Evolutionary conservation across 2,329 filamentous ascomycete genomes (phyloP).

Genomic region (Botrytis pseudocinerea): DNA sequence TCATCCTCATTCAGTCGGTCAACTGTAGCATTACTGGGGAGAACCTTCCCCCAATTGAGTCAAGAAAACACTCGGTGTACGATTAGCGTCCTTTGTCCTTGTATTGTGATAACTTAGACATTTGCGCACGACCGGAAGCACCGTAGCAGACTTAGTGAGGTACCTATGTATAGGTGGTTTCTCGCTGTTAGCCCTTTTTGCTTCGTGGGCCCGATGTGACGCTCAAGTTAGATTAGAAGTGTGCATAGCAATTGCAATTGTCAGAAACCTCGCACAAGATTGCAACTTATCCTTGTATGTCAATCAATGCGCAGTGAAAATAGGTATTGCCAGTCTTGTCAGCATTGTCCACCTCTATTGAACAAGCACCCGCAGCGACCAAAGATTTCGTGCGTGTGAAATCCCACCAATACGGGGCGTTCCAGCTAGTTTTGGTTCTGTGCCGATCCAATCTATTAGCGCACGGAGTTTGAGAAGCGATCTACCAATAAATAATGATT

Average conservation of each 20-base stretch:
- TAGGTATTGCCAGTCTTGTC: too few species aligned
- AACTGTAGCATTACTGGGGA: not conserved
- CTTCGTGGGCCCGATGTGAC: not conserved
- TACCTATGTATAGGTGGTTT: not conserved
- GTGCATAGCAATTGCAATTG: not conserved
- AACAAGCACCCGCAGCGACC: not conserved
- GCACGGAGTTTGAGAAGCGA: not conserved
- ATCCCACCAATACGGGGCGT: not conserved
- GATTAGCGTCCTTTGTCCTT: not conserved
- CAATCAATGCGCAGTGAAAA: not conserved
- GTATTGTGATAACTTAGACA: not conserved
- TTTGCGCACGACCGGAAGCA: conserved; percentile 9
- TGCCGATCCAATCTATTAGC: not conserved
- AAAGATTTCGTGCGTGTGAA: not conserved
- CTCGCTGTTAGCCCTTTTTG: not conserved
- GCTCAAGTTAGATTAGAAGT: not conserved
- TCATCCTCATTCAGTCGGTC: not conserved
- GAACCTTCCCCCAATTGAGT: not conserved
- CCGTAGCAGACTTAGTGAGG: not conserved
- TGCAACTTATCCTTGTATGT: not conserved
- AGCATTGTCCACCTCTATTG: not conserved
- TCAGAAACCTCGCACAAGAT: not conserved
- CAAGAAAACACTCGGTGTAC: not conserved
- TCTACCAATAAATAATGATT: conserved; percentile 5
- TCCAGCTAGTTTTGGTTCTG: not conserved